Evolutionary conservation across 23 red algal genomes (phyloP), one percentile per base, ranked within the genome.

Genomic region (Pyropia yezoensis): DNA sequence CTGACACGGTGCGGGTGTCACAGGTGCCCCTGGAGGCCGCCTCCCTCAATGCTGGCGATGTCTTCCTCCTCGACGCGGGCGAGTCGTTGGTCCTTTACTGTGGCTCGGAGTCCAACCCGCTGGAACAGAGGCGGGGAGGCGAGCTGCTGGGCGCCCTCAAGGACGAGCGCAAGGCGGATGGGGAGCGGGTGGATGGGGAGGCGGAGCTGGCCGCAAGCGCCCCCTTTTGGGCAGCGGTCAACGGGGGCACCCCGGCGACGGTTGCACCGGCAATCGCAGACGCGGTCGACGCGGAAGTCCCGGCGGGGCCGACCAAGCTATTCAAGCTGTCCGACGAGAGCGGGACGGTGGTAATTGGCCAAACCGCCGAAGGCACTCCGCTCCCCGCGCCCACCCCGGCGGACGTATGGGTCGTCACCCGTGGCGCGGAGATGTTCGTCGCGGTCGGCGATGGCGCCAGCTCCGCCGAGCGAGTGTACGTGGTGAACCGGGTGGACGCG

Each of bases 51-150:
- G 64, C 62, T 13, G 50, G 70, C 14, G 82, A 87, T 27, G 72
- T 76, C 21, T 87, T 87, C 52, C 66, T 87, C 23, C 82, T 87
- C 28, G 82, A 87, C 63, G 61, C 67, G 21, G 82, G 82, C 32
- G 24, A 22, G 55, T 5, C 6, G 18, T 16, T 58, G 4, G 18
- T 58, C 6, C 55, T 47, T 8, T 47, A 47, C 39, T 47, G 39
- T 8, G 39, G 39, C 0, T 47, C 39, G 7, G 39, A 3, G 39
- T 47, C 39, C 11, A 47, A 47, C 39, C 39, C 39, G 39, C 39
- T 47, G 39, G 39, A 47, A 8, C 39, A 47, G 39, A 3, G 39
- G 6, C 39, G 39, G 4, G 39, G 39, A 3, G 39, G 7, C 0
- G 39, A 47, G 39, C 39, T 47, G 4, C 39, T 47, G 6, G 39